A percentile compares a stretch with the other conserved stretches of the same genome.
Evolutionary conservation across 1,284 basidiomycete species (phyloP).

Genomic region (Fereydounia khargensis): DNA sequence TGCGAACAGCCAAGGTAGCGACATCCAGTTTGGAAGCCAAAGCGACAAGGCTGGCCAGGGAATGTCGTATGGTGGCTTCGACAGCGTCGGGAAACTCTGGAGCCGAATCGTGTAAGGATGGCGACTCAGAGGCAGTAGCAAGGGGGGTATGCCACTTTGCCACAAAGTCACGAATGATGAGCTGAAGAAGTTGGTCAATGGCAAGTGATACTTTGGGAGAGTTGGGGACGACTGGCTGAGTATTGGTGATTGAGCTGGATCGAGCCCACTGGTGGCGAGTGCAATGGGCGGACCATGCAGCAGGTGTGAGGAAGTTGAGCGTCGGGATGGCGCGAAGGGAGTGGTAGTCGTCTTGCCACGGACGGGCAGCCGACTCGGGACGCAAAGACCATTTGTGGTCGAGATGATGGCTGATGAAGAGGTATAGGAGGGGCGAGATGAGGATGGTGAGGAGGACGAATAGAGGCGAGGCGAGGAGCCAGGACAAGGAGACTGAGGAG

Average conservation of each 20-base stretch:
- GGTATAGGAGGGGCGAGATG: background rate
- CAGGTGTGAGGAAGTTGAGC: conserved; percentile 24
- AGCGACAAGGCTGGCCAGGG: conserved; percentile 65
- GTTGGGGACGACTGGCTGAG: conserved; percentile 1
- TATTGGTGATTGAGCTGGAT: background rate
- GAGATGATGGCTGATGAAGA: background rate
- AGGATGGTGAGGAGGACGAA: background rate
- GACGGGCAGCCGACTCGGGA: background rate
- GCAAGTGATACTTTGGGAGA: conserved; percentile 8
- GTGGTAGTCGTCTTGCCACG: background rate
- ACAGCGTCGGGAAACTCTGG: conserved; percentile 83
- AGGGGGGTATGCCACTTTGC: conserved; percentile 41
- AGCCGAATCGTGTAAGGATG: conserved; percentile 61
- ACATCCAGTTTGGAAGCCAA: conserved; percentile 69
- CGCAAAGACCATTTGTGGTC: background rate
- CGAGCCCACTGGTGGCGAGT: conserved; percentile 26
- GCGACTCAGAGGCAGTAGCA: conserved; percentile 11
- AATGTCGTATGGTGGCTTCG: conserved; percentile 71
- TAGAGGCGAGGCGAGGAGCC: background rate
- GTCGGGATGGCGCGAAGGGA: conserved; percentile 12
- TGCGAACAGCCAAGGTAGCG: conserved; percentile 74
- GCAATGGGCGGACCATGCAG: conserved; percentile 26
- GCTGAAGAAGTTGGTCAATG: conserved; percentile 16
- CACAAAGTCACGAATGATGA: conserved; percentile 48
- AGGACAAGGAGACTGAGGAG: background rate